phyloP scores from a whole-genome alignment of 2,329 filamentous ascomycete species.

The Mycocentrospora acerina region DNA sequence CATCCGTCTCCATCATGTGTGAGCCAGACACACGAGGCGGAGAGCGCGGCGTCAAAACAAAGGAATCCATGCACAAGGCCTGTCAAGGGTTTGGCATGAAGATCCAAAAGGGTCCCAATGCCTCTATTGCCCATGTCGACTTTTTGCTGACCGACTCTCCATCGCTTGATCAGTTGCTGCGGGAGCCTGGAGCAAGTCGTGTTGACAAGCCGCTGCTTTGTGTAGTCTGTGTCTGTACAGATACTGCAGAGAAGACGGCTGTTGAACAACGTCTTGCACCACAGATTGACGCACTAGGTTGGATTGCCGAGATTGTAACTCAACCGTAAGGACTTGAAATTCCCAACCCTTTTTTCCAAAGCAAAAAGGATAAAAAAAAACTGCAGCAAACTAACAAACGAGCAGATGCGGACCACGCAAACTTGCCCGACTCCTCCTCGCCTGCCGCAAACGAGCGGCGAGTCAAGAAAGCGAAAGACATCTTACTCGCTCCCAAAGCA shows the following conservation, averaged over 20 bases:
- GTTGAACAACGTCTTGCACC: conserved; percentile 22
- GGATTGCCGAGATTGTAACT: conserved; percentile 27
- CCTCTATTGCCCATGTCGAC: conserved; percentile 16
- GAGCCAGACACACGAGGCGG: conserved; percentile 22
- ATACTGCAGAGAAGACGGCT: conserved; percentile 27
- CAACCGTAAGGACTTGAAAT: conserved; percentile 26
- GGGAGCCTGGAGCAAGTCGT: conserved; percentile 14
- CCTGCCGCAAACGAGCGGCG: conserved; percentile 21
- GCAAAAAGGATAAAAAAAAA: no score
- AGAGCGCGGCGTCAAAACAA: conserved; percentile 25
- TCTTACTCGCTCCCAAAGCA: conserved; percentile 20
- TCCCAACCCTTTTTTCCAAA: not conserved
- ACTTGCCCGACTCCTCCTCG: conserved; percentile 23
- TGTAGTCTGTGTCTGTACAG: conserved; percentile 32
- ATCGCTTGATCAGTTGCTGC: conserved; percentile 24
- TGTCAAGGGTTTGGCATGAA: conserved; percentile 29
- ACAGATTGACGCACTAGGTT: conserved; percentile 26
- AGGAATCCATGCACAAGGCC: conserved; percentile 26
- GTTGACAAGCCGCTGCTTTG: conserved; percentile 17
- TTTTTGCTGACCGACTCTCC: conserved; percentile 30
- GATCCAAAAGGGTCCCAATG: conserved; percentile 12
- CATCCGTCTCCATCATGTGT: conserved; percentile 23
- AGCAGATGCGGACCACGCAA: conserved; percentile 30
- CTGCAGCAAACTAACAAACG: conserved; percentile 3
- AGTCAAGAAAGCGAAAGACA: conserved; percentile 16